Evolutionary conservation across 2,329 filamentous ascomycete genomes (phyloP), one percentile per base, ranked within the genome.

Genomic region (Cladophialophora yegresii): DNA sequence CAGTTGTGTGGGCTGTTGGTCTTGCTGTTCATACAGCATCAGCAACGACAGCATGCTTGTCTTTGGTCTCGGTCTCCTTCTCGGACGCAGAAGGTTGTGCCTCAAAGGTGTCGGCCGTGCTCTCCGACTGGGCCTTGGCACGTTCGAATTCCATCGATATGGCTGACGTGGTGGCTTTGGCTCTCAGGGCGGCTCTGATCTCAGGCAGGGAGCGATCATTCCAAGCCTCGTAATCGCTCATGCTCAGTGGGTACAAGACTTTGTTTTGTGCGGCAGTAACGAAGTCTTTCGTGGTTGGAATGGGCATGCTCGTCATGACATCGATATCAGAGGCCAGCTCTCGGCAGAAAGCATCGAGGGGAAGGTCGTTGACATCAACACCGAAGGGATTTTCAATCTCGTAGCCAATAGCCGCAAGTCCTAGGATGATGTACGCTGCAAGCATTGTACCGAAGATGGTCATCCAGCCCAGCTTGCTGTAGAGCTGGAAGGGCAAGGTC

Each of bases 301-400:
- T 77, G 0, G 83, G 82, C 10, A 78, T 80, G 61, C 85, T 83
- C 23, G 88, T 87, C 70, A 93, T 86, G 63, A 89, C 85, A 73
- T 93, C 89, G 70, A 95, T 81, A 71, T 96, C 91, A 33, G 83
- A 76, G 23, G 88, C 85, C 49, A 95, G 82, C 72, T 92, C 89
- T 43, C 87, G 83, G 77, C 91, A 95, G 80, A 87, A 96, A 13
- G 82, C 79, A 73, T 93, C 91, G 2, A 93, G 82, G 0, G 89
- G 89, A 49, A 93, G 78, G 76, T 95, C 91, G 73, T 95, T 95
- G 70, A 93, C 90, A 68, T 95, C 91, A 68, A 87, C 82, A 63
- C 91, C 91, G 75, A 95, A 95, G 5, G 91, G 91, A 72, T 95
- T 92, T 76, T 95, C 91, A 68, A 95, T 89, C 77, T 95, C 90